Evolutionary conservation across 176 grass and related monocot species (phyloP), one percentile per base, ranked within the genome.

Genomic region (Coix lacrymajobi): DNA sequence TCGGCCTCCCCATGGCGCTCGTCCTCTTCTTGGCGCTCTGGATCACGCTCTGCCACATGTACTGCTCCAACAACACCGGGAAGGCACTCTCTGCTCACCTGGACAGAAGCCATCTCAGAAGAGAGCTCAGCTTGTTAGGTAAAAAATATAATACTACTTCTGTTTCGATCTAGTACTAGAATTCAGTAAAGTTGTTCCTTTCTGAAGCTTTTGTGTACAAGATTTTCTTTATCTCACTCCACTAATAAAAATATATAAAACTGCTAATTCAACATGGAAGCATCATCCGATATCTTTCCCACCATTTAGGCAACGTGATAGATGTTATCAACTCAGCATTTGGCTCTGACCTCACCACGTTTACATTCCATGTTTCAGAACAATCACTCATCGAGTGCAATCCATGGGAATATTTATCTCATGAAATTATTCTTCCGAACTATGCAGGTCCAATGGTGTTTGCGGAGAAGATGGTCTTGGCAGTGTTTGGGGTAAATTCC

Each of bases 401-500:
- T 48, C 1, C 12, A 64, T 1, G 14, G 16, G 33, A 60, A 52
- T 39, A 37, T 5, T 45, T 75, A 2, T 72, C 73, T 82, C 12
- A 72, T 30, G 57, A n/a, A 13, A 15, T 24, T 62, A 24, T 51
- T 33, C 41, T 20, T 34, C 63, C 86, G 24, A 40, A 72, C 75
- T 57, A 60, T 80, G 78, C 83, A 94, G 95, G 92, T 73, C 88
- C 95, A 52, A 94, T 97, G 92, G 84, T 83, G 48, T 97, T 91
- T 81, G 92, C 92, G 52, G 90, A 97, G 88, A 97, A 94, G 92
- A 97, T 97, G 92, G 85, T 97, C 44, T 84, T 97, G 65, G 75
- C 90, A 24, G 75, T 97, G 25, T 97, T 97, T 83, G 90, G 92
- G 77, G 95, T 94, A 97, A 89, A 20, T 78, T 78, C 17, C 48